Base-by-base conservation (phyloP, 2,329 filamentous ascomycete species). In the Neopestalotiopsis sp. region DNA sequence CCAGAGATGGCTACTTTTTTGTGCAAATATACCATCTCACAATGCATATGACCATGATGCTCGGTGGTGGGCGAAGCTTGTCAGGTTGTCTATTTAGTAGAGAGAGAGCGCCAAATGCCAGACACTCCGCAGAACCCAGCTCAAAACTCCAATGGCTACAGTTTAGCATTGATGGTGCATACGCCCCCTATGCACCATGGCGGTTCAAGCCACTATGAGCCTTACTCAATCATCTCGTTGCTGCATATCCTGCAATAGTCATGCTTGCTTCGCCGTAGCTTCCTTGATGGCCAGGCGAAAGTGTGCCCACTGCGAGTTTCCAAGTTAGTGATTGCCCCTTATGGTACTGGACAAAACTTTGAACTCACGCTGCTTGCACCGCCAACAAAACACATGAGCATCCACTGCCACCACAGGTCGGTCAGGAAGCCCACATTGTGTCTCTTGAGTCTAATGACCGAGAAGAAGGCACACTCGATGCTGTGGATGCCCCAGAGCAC, bases 351-450 rank as follows among this genome's bases (percentile, higher is more conserved):
- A 10, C 6, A 10, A 38, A 63, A 42, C n/a, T 9, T 13, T 20
- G 3, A 28, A 20, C 45, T n/a, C n/a, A 53, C 45, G 45, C 45
- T 53, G 45, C 45, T 53, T 17, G 5, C 45, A 53, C 65, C 65
- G 7, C 65, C 59, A 40, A 68, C n/a, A 30, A 68, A 58, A 45
- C 58, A 64, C 9, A 59, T 24, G 38, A 64, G 28, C 57, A 61
- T 28, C 66, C 66, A 68, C 59, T 68, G 63, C 38, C 38, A 64
- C 66, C 66, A 68, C 14, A 64, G 45, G 20, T 32, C 14, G 45
- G 58, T 61, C 42, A 68, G 56, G 13, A 57, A 61, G 13, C 40
- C 59, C 40, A 68, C 66, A 17, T 40, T 28, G 38, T 68, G 59
- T 28, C 38, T 56, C 9, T 34, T 38, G 24, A 68, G 66, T n/a